Percentiles rank a stretch among this genome's conserved stretches.
phyloP scores from a whole-genome alignment of 164 flowering plant genomes.

The Brasenia schreberi region DNA sequence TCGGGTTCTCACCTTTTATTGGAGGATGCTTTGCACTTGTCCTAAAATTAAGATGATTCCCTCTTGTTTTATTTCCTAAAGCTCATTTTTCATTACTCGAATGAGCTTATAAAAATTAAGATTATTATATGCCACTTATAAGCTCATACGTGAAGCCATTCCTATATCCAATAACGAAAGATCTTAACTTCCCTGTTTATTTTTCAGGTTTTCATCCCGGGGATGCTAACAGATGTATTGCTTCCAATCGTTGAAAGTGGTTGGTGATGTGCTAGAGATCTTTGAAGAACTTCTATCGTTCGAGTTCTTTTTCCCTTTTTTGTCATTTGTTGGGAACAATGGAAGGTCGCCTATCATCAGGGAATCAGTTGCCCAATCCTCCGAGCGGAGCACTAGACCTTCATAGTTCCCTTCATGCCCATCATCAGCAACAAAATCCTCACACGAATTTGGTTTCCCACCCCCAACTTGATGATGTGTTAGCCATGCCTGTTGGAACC shows the following conservation, averaged over 20 bases:
- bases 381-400: neutral
- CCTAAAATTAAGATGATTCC: neutral
- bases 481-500: slow-evolving; percentile 37
- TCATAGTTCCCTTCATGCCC: slow-evolving; percentile 10
- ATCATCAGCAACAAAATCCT: slow-evolving; percentile 3
- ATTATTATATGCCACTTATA: neutral
- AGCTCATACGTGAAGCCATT: no score
- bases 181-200: neutral
- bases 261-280: neutral
- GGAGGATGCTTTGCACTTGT: neutral
- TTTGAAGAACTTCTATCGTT: no score
- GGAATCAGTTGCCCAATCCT: neutral
- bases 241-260: neutral
- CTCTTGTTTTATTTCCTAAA: neutral
- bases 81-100: neutral
- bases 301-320: no score
- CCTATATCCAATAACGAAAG: neutral
- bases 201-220: neutral
- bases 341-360: neutral
- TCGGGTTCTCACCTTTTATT: neutral
- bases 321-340: neutral
- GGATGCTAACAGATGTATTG: neutral
- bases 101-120: no score
- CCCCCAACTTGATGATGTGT: slow-evolving; percentile 40
- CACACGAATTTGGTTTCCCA: slow-evolving; percentile 25